Evolutionary conservation across 495 filamentous ascomycete species (phyloP), one percentile per base, ranked within the genome.

Genomic region (Saxophila tyrrhenica): DNA sequence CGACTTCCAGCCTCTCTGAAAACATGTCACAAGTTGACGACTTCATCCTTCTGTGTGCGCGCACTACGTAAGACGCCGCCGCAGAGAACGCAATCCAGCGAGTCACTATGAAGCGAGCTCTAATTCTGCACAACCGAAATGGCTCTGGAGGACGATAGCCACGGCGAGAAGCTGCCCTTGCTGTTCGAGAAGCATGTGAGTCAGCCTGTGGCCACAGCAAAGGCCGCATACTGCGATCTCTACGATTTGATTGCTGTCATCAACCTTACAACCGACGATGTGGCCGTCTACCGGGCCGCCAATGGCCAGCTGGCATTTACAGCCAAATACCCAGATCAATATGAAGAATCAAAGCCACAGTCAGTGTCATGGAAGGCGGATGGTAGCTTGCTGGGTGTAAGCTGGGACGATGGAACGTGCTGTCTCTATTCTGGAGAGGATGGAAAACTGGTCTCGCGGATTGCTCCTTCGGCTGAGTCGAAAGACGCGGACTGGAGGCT

Each of bases 201-300:
- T 21, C 70, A 74, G 57, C 75, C 72, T 64, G 74, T 80, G 59
- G 77, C 81, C 9, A 3, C 45, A 13, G 9, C 7, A 54, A 74
- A 80, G 49, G 63, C 89, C 25, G 73, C 83, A 16, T 87, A 85
- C 67, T 91, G 87, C 70, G 88, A 89, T 10, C 80, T 79, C 22
- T 86, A 91, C 78, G 86, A 92, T 69, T 75, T 95, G 50, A 70
- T 87, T 39, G 83, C 82, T 13, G 70, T 87, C 32, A 83, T 81
- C n/a, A 82, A 82, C 2, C 70, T 77, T 15, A 78, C 84, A 54
- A 75, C 81, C 23, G 72, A 80, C 51, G 49, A 56, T 21, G 64
- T 87, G 38, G 68, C 75, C 51, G 77, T 85, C 11, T 85, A 78
- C 62, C 72, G 87, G 58, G 60, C 87, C 47, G 60, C 87, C 47